phyloP scores from a whole-genome alignment of 495 filamentous ascomycete genomes.

The Penicillium coprophilum region DNA sequence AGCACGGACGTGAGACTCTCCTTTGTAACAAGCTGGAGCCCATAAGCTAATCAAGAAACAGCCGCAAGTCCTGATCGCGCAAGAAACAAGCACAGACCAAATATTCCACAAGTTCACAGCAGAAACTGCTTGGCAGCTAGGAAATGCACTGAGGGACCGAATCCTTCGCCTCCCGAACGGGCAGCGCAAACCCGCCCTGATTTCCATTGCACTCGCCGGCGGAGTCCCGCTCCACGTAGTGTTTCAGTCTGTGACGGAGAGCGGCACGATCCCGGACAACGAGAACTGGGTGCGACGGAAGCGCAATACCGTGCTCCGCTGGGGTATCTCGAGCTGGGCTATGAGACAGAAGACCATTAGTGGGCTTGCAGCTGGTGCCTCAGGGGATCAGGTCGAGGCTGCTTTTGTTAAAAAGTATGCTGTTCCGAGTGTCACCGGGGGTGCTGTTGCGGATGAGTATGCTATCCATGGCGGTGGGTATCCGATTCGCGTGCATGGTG shows the following conservation, averaged over 20 bases:
- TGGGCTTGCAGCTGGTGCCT: constrained; percentile 17
- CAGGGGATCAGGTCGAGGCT: constrained; percentile 50
- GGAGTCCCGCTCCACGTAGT: constrained; percentile 49
- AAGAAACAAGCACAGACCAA: constrained; percentile 51
- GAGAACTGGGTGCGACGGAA: constrained; percentile 63
- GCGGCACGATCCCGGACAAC: constrained; percentile 62
- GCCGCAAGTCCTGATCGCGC: constrained; percentile 49
- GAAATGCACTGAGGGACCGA: constrained; percentile 59
- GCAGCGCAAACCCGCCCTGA: constrained; percentile 54
- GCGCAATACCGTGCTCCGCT: constrained; percentile 68
- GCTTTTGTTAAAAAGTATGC: constrained; percentile 59
- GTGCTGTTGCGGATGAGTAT: constrained; percentile 57
- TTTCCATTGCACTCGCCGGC: constrained; percentile 62
- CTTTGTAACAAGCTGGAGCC: neutral
- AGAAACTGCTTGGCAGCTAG: constrained; percentile 65
- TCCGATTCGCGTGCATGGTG: constrained; percentile 65
- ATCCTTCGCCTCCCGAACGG: constrained; percentile 52
- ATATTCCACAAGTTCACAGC: constrained; percentile 63
- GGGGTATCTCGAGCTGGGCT: constrained; percentile 63
- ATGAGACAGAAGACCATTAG: constrained; percentile 58
- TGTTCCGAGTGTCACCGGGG: constrained; percentile 40
- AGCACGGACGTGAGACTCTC: constrained; percentile 39
- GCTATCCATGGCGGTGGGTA: constrained; percentile 74
- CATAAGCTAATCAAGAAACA: constrained; percentile 23
- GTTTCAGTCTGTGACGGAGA: constrained; percentile 58